Conservation (phyloP, 106 monocot genomes). For the Triglochin maritima region DNA sequence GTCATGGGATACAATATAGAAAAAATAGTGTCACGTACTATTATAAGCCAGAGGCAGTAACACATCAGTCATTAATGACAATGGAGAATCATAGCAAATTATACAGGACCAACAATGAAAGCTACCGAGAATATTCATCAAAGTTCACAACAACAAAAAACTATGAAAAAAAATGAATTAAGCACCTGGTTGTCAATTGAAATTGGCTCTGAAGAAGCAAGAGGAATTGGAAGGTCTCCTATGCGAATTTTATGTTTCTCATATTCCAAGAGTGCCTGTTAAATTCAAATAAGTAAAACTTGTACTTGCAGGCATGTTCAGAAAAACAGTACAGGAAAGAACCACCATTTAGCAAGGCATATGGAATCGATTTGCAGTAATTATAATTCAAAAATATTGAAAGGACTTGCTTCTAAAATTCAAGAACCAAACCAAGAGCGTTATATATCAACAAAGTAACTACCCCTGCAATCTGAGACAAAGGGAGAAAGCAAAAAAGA, state of each 20-base stretch:
- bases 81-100: neutral
- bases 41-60: neutral
- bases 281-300: neutral
- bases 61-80: neutral
- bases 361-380: no score
- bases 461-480: no score
- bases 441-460: no score
- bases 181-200: slow-evolving; percentile 44
- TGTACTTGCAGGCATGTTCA: neutral
- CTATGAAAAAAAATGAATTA: slow-evolving; percentile 3
- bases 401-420: no score
- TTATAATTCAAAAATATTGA: no score
- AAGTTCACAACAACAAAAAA: neutral
- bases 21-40: neutral
- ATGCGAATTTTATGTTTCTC: slow-evolving; percentile 82
- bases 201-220: slow-evolving; percentile 38
- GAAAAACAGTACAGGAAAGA: neutral
- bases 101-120: neutral
- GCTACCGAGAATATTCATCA: neutral
- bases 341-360: no score
- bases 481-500: no score
- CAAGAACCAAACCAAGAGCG: no score
- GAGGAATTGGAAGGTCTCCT: slow-evolving; percentile 71
- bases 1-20: neutral
- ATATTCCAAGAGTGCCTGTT: slow-evolving; percentile 84